Evolutionary conservation across 495 filamentous ascomycete species (phyloP), one percentile per base, ranked within the genome.

Genomic region (Pseudevernia furfuracea): DNA sequence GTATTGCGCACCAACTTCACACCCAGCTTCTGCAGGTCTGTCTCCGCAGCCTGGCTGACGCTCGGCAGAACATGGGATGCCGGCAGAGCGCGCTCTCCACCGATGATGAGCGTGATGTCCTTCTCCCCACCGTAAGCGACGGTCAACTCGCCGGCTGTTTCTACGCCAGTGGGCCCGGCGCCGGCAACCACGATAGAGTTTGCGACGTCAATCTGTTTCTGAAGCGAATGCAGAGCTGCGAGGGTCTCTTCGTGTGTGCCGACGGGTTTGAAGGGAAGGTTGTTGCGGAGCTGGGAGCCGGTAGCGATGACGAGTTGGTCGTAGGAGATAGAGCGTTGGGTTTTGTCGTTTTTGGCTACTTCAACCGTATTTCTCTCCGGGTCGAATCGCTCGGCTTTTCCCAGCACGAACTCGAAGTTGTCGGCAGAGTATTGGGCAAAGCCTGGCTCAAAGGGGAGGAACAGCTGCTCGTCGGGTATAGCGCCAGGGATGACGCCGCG

Each of bases 81-180:
- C 25, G 55, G 59, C 64, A 66, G 41, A n/a, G 37, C 59, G 21
- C 30, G 64, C 9, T 61, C 58, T 25, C 48, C 52, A 41, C 46
- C n/a, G 9, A 66, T 34, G 37, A 85, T 66, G 28, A 84, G 68
- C 1, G 79, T 82, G 66, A 86, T 73, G 4, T 68, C 71, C 21
- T 78, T 72, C 58, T 80, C 72, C 8, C 23, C 36, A 34, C 64
- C 58, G 30, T 64, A 58, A 32, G 36, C 59, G n/a, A 59, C 78
- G 8, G 78, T 82, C 28, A 87, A 69, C 72, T 89, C 87, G 41
- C 79, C 87, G 1, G 80, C 79, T 1, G 84, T 64, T 66, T 89
- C 86, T 52, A 90, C 80, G 15, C 87, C 89, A 4, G 87, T 83
- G 6, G 84, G 75, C 0, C 90, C 90, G 0, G 79, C 89, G 38